phyloP scores from a whole-genome alignment of 805 yeast species.

The Scheffersomyces ergatensis region DNA sequence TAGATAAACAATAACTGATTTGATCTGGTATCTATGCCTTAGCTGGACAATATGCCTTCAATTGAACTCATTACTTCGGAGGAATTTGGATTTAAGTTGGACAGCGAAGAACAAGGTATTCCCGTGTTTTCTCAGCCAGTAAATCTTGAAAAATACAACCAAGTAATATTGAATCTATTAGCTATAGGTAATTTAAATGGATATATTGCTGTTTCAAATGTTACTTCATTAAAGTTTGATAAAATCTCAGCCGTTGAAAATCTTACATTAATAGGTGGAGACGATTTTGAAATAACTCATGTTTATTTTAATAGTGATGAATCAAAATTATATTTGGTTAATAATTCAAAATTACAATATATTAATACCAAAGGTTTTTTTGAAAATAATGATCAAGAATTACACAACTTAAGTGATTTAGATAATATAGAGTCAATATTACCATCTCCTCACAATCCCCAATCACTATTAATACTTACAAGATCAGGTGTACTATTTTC shows the following conservation, averaged over 20 bases:
- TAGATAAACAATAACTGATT: no score
- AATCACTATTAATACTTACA: constrained; percentile 13
- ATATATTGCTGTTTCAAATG: constrained; percentile 32
- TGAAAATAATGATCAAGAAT: not conserved
- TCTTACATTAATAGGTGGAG: not conserved
- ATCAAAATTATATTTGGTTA: constrained; percentile 23
- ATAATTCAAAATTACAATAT: constrained; percentile 9
- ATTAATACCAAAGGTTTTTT: not conserved
- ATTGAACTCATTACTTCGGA: constrained; percentile 20
- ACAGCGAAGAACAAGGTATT: constrained; percentile 22
- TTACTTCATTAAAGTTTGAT: constrained; percentile 24
- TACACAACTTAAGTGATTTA: not conserved
- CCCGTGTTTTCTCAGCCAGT: constrained; percentile 20
- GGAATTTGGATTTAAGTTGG: constrained; percentile 35
- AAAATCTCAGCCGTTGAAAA: constrained; percentile 14
- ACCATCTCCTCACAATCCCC: constrained; percentile 16
- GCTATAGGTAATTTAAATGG: constrained; percentile 23
- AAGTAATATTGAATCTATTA: constrained; percentile 21
- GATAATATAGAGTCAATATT: constrained; percentile 12
- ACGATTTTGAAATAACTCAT: constrained; percentile 12
- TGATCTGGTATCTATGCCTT: no score
- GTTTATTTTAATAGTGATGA: constrained; percentile 27
- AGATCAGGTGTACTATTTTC: not conserved
- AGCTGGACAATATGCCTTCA: not conserved
- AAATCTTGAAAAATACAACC: constrained; percentile 15